Base-by-base conservation (phyloP, 2,329 filamentous ascomycete genomes). In the Cladosporium sp. region DNA sequence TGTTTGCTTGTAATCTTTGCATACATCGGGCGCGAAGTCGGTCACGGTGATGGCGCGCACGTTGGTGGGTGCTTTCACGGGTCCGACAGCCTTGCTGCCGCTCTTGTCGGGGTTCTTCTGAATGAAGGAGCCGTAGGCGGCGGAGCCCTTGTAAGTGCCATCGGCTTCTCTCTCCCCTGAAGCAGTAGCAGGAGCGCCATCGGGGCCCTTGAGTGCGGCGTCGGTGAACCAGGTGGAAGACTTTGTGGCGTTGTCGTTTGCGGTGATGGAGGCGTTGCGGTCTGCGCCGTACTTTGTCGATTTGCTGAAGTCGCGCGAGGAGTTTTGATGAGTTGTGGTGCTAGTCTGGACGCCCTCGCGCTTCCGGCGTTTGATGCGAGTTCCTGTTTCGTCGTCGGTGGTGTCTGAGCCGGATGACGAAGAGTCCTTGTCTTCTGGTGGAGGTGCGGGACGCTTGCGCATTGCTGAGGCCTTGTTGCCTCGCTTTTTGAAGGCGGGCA, bases 21-120 rank as follows among this genome's bases (percentile, higher is more conserved):
- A 99, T 0, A 96, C 91, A 70, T 98, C 94, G 0, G 94, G 92
- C 0, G 91, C 90, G 75, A 92, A 98, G 75, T 99, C 95, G 35
- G 88, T 96, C 7, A 94, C 86, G 0, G 93, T 98, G 69, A 96
- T 90, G 1, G 91, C 96, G 61, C 95, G 88, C 65, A 99, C 89
- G 73, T 98, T 98, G 1, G 91, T 91, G 0, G 94, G 86, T 1
- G 91, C 90, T 78, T 97, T 97, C 68, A 96, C 85, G 0, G 95
- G 95, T 0, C 95, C 95, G 33, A 97, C 89, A 29, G 65, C 68
- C 63, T 37, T 52, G 31, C 80, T 81, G 5, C 63, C 63, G 2
- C 88, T 86, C 8, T 90, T 89, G 75, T 96, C 85, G 21, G 91
- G 88, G 71, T 94, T 94, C 80, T 90, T 93, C 72, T 90, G 86